phyloP scores from a whole-genome alignment of 2,329 filamentous ascomycete species.

The Sordariomycetes sp. region DNA sequence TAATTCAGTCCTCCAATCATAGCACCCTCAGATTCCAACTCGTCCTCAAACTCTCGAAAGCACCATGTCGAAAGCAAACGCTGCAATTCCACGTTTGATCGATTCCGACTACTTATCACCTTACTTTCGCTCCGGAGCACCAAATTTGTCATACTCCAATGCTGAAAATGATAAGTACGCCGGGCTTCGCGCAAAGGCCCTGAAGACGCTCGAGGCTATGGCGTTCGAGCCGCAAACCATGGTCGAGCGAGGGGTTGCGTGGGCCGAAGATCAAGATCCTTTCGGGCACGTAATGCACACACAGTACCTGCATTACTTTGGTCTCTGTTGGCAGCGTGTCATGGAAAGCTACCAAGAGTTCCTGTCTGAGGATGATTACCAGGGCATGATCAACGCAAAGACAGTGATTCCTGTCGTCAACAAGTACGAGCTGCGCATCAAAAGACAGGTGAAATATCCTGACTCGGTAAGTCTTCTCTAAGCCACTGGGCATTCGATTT shows the following conservation, averaged over 20 bases:
- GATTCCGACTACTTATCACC: too few relatives aligned
- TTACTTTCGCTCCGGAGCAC: conserved; percentile 4
- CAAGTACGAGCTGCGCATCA: conserved; percentile 11
- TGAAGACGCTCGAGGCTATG: conserved; percentile 8
- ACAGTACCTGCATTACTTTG: conserved; percentile 12
- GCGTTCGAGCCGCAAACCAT: conserved; percentile 7
- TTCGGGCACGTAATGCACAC: conserved; percentile 15
- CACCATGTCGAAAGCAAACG: too few relatives aligned
- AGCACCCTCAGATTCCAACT: too few relatives aligned
- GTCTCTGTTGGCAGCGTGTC: conserved; percentile 11
- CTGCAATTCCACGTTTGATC: too few relatives aligned
- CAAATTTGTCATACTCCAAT: not conserved
- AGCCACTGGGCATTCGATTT: not conserved
- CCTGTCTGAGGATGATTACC: conserved; percentile 12
- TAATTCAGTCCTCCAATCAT: too few relatives aligned
- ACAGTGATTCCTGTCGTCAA: conserved; percentile 11
- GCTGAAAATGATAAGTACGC: conserved; percentile 2
- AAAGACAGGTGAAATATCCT: conserved; percentile 12
- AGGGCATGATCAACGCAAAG: conserved; percentile 12
- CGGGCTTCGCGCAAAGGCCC: conserved; percentile 5
- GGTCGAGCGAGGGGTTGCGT: conserved; percentile 12
- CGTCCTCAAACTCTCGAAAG: too few relatives aligned
- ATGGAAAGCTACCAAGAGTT: conserved; percentile 15
- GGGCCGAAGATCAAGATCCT: conserved; percentile 15
- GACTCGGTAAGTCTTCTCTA: conserved; percentile 5